phyloP scores from a whole-genome alignment of 2,329 filamentous ascomycete species.

The Hypoxylon sp. region DNA sequence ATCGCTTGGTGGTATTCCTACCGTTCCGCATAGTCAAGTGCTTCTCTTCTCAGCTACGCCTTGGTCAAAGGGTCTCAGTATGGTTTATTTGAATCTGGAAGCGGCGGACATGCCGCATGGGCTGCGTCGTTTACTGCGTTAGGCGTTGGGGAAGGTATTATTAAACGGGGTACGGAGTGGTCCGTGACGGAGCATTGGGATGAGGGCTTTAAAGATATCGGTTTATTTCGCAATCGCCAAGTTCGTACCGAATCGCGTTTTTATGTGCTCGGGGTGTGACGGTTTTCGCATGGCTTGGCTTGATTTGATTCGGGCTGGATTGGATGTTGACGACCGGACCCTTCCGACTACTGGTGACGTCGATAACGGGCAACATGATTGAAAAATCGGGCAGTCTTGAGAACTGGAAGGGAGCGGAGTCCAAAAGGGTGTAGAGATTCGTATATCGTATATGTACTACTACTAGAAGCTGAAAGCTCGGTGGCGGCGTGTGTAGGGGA shows the following conservation, averaged over 20 bases:
- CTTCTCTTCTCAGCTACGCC: slow-evolving; percentile 18
- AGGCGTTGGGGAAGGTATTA: slow-evolving; percentile 48
- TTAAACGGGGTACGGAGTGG: slow-evolving; percentile 27
- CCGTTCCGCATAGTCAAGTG: slow-evolving; percentile 2
- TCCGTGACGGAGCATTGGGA: slow-evolving; percentile 30
- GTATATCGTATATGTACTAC: slow-evolving; percentile 50
- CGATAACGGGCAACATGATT: slow-evolving; percentile 6
- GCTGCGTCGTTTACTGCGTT: slow-evolving; percentile 37
- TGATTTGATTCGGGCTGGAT: slow-evolving; percentile 29
- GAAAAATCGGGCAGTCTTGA: slow-evolving; percentile 11
- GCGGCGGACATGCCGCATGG: slow-evolving; percentile 22
- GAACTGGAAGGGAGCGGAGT: slow-evolving; percentile 29
- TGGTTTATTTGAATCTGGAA: slow-evolving; percentile 15
- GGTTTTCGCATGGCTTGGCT: slow-evolving; percentile 23
- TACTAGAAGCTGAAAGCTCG: slow-evolving; percentile 40
- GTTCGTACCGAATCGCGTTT: slow-evolving; percentile 29
- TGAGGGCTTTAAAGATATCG: slow-evolving; percentile 36
- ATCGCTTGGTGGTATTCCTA: slow-evolving; percentile 17
- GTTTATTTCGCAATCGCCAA: slow-evolving; percentile 34
- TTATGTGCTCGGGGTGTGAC: slow-evolving; percentile 24
- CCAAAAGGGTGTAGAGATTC: slow-evolving; percentile 37
- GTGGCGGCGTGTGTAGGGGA: slow-evolving; percentile 38
- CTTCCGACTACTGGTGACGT: slow-evolving; percentile 7
- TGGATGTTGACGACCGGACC: slow-evolving; percentile 29
- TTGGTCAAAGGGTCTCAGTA: slow-evolving; percentile 6